Conservation (phyloP, 805 yeast genomes). For the Candida palmyrensis region DNA sequence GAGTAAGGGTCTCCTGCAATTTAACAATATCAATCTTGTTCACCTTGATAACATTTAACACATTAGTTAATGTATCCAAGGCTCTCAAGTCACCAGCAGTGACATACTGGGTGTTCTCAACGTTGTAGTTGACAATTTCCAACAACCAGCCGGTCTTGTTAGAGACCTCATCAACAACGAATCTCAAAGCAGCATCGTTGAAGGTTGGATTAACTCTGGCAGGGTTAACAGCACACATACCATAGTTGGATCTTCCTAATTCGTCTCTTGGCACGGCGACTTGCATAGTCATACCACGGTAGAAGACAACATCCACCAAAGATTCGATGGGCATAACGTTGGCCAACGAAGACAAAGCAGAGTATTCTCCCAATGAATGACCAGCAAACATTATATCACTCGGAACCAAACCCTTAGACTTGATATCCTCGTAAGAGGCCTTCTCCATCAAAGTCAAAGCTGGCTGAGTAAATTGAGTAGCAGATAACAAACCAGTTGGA, state of each 20-base stretch:
- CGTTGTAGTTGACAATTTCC: constrained; percentile 97
- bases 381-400: constrained; percentile 95
- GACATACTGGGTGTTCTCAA: constrained; percentile 97
- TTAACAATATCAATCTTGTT: constrained; percentile 92
- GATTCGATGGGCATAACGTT: constrained; percentile 99
- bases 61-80: constrained; percentile 88
- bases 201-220: constrained; percentile 85
- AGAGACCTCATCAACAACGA: constrained; percentile 86
- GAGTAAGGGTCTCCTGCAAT: constrained; percentile 72
- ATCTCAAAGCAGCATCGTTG: constrained; percentile 88
- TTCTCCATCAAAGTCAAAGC: constrained; percentile 99
- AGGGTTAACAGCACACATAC: constrained; percentile 99
- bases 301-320: constrained; percentile 94
- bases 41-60: constrained; percentile 85
- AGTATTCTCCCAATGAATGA: constrained; percentile 98
- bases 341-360: constrained; percentile 94
- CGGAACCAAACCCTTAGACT: constrained; percentile 91
- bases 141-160: constrained; percentile 86
- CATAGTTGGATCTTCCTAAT: constrained; percentile 93
- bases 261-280: constrained; percentile 99
- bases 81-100: constrained; percentile 98
- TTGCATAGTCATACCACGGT: constrained; percentile 99
- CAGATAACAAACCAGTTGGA: constrained; percentile 91
- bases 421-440: constrained; percentile 97
- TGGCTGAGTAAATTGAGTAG: constrained; percentile 99